These are phyloP conservation scores for Botrytis byssoidea DNA, from an alignment of 2,329 filamentous ascomycete species.

Conservation along the genomic window DNA sequence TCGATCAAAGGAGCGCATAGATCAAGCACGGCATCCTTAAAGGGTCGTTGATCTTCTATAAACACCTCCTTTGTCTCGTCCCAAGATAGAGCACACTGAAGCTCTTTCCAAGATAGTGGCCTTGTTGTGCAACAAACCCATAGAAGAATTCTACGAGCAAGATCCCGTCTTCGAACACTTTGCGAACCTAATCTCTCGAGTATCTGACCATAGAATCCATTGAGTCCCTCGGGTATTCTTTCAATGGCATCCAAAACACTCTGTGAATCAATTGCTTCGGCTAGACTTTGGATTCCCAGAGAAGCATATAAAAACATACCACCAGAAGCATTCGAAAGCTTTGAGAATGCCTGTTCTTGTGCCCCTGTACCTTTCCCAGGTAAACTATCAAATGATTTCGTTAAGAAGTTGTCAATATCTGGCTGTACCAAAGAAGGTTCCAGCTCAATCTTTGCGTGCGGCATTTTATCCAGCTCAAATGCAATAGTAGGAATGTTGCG, in stretches of 20 bases:
- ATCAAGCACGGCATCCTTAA: slow-evolving; percentile 16
- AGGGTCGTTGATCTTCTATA: slow-evolving; percentile 9
- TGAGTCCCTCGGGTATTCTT: slow-evolving; percentile 10
- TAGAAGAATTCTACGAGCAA: slow-evolving; percentile 2
- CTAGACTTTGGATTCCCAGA: slow-evolving; percentile 11
- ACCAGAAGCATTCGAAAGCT: slow-evolving; percentile 2
- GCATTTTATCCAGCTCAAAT: neutral
- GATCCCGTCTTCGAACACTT: slow-evolving; percentile 14
- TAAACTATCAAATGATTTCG: neutral
- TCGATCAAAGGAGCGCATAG: slow-evolving; percentile 15
- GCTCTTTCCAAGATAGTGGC: slow-evolving; percentile 15
- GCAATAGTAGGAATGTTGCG: slow-evolving; percentile 7
- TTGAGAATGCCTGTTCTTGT: slow-evolving; percentile 11
- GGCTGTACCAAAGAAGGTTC: slow-evolving; percentile 5
- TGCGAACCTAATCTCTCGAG: slow-evolving; percentile 9
- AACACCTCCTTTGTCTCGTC: neutral
- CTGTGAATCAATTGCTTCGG: slow-evolving; percentile 13
- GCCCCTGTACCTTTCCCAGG: neutral
- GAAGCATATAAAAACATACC: slow-evolving; percentile 19
- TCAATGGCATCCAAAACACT: slow-evolving; percentile 12
- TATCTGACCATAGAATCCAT: slow-evolving; percentile 17
- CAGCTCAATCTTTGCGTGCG: neutral
- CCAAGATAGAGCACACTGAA: slow-evolving; percentile 16
- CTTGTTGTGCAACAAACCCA: slow-evolving; percentile 19
- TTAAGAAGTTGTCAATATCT: slow-evolving; percentile 17